These are phyloP conservation scores for Psilocybe mexicana DNA, from an alignment of 1,284 basidiomycete species.

Conservation along the genomic window DNA sequence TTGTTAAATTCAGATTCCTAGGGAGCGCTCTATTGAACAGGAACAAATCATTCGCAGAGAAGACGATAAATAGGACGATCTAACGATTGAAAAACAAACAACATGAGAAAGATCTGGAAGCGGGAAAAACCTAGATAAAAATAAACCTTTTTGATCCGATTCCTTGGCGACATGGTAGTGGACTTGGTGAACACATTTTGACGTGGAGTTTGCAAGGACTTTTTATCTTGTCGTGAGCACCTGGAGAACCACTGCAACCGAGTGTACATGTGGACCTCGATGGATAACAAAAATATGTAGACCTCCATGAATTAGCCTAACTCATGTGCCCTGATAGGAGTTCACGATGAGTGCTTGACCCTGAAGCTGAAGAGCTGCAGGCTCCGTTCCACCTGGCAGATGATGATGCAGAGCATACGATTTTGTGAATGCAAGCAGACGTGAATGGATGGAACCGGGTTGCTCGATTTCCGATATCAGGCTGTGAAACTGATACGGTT, in stretches of 20 bases:
- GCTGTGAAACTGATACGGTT: too few relatives aligned
- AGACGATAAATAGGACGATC: not conserved
- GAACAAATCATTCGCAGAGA: not conserved
- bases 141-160: not conserved
- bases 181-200: not conserved
- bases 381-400: too few relatives aligned
- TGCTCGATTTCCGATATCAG: too few relatives aligned
- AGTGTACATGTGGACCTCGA: not conserved
- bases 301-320: not conserved
- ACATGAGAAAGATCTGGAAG: not conserved
- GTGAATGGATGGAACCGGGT: too few relatives aligned
- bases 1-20: not conserved
- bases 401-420: too few relatives aligned
- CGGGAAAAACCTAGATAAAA: not conserved
- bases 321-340: not conserved
- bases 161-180: not conserved
- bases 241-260: not conserved
- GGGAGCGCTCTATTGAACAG: not conserved
- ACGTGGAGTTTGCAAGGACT: not conserved
- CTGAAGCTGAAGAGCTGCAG: too few relatives aligned
- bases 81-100: not conserved
- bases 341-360: too few relatives aligned
- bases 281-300: not conserved
- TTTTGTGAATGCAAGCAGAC: too few relatives aligned
- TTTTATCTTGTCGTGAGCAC: not conserved